These are phyloP conservation scores for Oryza glaberrima DNA, from an alignment of 176 grass and related monocot species.

Conservation along the genomic window DNA sequence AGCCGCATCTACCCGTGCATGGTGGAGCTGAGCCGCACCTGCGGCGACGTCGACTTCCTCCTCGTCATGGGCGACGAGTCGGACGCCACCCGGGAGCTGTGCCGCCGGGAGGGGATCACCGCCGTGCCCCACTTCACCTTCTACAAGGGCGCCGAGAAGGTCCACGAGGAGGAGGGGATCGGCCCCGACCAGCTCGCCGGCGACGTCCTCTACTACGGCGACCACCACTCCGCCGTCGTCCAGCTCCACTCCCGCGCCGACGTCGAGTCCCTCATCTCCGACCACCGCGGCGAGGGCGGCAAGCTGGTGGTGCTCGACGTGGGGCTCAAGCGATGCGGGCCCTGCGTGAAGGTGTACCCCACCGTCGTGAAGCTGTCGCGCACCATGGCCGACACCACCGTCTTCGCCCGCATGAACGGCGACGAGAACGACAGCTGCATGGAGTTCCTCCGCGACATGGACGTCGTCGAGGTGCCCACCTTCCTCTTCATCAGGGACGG, in stretches of 20 bases:
- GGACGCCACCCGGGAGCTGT: slow-evolving; percentile 65
- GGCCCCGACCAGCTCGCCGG: slow-evolving; percentile 72
- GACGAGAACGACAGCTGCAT: slow-evolving; percentile 98
- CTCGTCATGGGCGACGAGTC: slow-evolving; percentile 97
- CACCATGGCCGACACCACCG: slow-evolving; percentile 69
- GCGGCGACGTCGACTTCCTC: slow-evolving; percentile 90
- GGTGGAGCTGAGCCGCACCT: slow-evolving; percentile 85
- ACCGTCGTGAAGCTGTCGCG: slow-evolving; percentile 82
- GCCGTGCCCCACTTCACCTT: slow-evolving; percentile 85
- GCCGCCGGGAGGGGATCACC: slow-evolving; percentile 68
- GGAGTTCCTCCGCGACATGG: slow-evolving; percentile 84
- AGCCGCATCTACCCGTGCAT: slow-evolving; percentile 77
- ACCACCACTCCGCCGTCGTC: slow-evolving; percentile 77
- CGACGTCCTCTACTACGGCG: slow-evolving; percentile 94
- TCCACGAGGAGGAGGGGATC: slow-evolving; percentile 93
- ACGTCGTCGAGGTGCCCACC: slow-evolving; percentile 88
- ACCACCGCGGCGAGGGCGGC: slow-evolving; percentile 55
- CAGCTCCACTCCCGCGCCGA: slow-evolving; percentile 70
- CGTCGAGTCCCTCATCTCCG: slow-evolving; percentile 70
- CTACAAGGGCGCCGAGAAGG: slow-evolving; percentile 84
- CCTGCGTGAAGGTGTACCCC: slow-evolving; percentile 97
- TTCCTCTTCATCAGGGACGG: slow-evolving; percentile 90
- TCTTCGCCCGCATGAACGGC: slow-evolving; percentile 96
- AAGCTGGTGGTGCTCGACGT: slow-evolving; percentile 95
- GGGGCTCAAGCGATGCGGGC: slow-evolving; percentile 91